These are phyloP conservation scores for Cercospora berteroae DNA, from an alignment of 2,329 filamentous ascomycete species.

Conservation along the genomic window DNA sequence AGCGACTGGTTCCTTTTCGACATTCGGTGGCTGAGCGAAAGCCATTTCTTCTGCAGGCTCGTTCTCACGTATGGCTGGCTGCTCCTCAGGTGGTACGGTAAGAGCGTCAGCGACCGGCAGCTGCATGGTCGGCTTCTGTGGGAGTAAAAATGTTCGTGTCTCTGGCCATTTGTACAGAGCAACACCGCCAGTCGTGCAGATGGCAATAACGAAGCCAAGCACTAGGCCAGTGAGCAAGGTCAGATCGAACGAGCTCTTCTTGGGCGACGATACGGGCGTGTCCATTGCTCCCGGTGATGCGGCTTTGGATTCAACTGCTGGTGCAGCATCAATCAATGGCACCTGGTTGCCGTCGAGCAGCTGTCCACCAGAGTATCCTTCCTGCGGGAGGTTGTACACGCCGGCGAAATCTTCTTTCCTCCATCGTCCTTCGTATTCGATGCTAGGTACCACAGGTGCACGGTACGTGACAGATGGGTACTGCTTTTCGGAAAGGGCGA, in stretches of 20 bases:
- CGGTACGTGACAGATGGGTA: constrained; percentile 83
- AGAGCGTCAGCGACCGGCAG: constrained; percentile 1
- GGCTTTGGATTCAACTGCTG: constrained; percentile 1
- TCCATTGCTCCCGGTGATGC: constrained; percentile 3
- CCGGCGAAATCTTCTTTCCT: constrained; percentile 30
- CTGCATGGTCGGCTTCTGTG: constrained; percentile 3
- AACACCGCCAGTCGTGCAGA: constrained; percentile 1
- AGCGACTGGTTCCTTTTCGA: constrained; percentile 15
- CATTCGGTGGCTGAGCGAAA: constrained; percentile 29
- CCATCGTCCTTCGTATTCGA: constrained; percentile 53
- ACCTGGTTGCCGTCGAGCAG: constrained; percentile 16
- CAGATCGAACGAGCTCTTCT: constrained; percentile 7
- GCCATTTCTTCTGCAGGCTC: constrained; percentile 40
- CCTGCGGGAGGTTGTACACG: constrained; percentile 32
- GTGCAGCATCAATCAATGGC: constrained; percentile 26
- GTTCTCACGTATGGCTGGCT: constrained; percentile 29
- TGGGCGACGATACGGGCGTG: not conserved
- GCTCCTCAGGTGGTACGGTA: not conserved
- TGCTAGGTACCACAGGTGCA: constrained; percentile 57
- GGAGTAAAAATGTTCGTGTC: not conserved
- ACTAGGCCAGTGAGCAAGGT: constrained; percentile 2
- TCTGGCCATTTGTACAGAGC: constrained; percentile 13
- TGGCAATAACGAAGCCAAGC: constrained; percentile 3
- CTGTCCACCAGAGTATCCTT: constrained; percentile 8
- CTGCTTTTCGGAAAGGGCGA: constrained; percentile 79